Evolutionary conservation across 2,329 filamentous ascomycete species (phyloP).

Genomic region (Diatrype stigma): DNA sequence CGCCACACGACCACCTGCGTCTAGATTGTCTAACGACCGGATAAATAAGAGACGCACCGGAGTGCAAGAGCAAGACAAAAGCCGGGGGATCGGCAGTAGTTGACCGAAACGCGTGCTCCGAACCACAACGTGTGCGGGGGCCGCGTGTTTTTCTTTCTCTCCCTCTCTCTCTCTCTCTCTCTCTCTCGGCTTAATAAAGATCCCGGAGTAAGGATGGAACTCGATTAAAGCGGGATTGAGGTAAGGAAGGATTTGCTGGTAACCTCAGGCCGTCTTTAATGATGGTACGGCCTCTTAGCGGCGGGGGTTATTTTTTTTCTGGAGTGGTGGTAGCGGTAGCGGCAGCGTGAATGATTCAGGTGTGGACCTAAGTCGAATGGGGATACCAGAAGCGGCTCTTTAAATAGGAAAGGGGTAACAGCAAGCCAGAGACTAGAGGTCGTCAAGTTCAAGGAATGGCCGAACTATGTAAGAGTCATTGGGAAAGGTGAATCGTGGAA

Average conservation of each 20-base stretch:
- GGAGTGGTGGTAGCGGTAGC: neutral
- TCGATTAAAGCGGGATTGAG: neutral
- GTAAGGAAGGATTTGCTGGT: constrained; percentile 1
- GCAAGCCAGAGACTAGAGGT: neutral
- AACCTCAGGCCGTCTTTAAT: neutral
- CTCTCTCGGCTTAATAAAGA: neutral
- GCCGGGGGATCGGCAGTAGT: neutral
- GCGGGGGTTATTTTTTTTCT: neutral
- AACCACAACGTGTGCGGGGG: neutral
- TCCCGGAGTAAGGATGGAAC: neutral
- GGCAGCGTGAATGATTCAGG: neutral
- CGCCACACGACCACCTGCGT: constrained; percentile 27
- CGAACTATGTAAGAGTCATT: neutral
- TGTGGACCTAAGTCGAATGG: neutral
- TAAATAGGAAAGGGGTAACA: neutral
- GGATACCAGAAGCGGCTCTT: neutral
- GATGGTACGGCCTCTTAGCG: neutral
- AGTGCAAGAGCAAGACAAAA: neutral
- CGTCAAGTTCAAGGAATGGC: neutral
- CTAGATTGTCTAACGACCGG: constrained; percentile 8
- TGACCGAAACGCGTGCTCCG: neutral
- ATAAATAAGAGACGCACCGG: constrained; percentile 7
- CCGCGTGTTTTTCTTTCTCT: neutral
- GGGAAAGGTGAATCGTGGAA: neutral
- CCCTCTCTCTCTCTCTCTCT: too few species aligned